phyloP scores from a whole-genome alignment of 2,329 filamentous ascomycete species.

The Fusarium poae region DNA sequence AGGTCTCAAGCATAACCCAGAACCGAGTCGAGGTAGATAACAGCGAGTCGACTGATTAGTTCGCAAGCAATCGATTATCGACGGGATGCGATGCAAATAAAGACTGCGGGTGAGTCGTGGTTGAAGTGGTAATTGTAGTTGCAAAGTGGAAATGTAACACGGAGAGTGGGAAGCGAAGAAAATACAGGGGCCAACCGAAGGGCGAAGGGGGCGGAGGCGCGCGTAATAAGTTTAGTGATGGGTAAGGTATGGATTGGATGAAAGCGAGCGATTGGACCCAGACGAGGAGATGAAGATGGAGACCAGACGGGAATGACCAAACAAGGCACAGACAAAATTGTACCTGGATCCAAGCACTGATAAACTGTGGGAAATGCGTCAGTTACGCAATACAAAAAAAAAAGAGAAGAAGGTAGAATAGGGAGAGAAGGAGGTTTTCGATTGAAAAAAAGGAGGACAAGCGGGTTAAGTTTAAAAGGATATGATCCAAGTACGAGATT shows the following conservation, averaged over 20 bases:
- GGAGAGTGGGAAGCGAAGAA: constrained; percentile 42
- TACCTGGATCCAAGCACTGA: constrained; percentile 1
- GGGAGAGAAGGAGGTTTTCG: not conserved
- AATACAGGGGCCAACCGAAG: constrained; percentile 41
- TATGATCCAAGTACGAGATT: constrained; percentile 4
- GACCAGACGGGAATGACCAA: constrained; percentile 22
- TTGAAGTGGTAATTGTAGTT: constrained; percentile 31
- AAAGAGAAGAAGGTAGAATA: constrained; percentile 5
- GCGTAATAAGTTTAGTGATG: constrained; percentile 32
- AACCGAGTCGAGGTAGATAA: constrained; percentile 7
- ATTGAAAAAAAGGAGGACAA: constrained; percentile 20
- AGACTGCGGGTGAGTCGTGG: constrained; percentile 24
- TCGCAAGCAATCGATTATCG: constrained; percentile 30
- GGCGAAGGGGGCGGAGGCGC: constrained; percentile 32
- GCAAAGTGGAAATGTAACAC: constrained; percentile 40
- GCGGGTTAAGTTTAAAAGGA: constrained; percentile 9
- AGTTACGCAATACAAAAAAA: constrained; percentile 2
- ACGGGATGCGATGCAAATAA: constrained; percentile 30
- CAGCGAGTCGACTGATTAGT: constrained; percentile 21
- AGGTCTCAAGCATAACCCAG: constrained; percentile 28
- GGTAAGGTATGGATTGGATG: constrained; percentile 13
- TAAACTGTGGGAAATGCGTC: constrained; percentile 6
- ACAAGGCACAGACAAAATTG: constrained; percentile 7
- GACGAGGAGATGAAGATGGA: constrained; percentile 33
- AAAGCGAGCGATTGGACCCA: constrained; percentile 43